Base-by-base conservation (phyloP, 345 rosid genomes). In the Eucalyptus regnans region DNA sequence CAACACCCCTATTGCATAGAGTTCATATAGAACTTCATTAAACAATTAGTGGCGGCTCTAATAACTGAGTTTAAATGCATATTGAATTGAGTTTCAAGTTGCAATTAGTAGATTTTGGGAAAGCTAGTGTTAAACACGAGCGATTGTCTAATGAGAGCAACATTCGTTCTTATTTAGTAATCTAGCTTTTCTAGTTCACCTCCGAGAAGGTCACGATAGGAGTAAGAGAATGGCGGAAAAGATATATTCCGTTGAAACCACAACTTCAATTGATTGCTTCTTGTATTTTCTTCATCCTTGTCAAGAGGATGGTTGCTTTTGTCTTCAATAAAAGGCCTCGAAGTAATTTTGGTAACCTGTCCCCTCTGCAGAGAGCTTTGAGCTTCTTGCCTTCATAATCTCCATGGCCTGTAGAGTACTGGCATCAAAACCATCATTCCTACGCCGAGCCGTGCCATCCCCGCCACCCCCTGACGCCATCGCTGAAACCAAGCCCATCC, bases 331-430 rank as follows among this genome's bases (percentile, higher is more conserved):
- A 96, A 56, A 96, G 20, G 95, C 95, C 49, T 97, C 97, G 50
- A 96, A 95, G 91, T 93, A 97, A 88, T 95, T 88, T 91, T 94
- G 92, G 89, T 95, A 96, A 54, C 94, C 99, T 6, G 90, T 89
- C 90, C 90, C 92, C 52, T 60, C 90, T 22, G 93, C 56, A 6
- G 92, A 87, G 86, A 71, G 88, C 87, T 90, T 93, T 44, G 96
- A 94, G 62, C 93, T 93, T 20, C 91, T 92, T 25, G 94, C 90
- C 96, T 96, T 96, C 94, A 96, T 89, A 93, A 95, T 93, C 90
- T 94, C 96, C 98, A 96, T 95, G 89, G 98, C 99, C 99, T 97
- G 86, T 27, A 85, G 87, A 48, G 46, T 37, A 37, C 1, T 20
- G 41, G 37, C 76, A 62, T 29, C 8, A 7, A 31, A 66, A n/a